Conservation (phyloP, 1,284 basidiomycete genomes). For the Anthracocystis setariae region DNA sequence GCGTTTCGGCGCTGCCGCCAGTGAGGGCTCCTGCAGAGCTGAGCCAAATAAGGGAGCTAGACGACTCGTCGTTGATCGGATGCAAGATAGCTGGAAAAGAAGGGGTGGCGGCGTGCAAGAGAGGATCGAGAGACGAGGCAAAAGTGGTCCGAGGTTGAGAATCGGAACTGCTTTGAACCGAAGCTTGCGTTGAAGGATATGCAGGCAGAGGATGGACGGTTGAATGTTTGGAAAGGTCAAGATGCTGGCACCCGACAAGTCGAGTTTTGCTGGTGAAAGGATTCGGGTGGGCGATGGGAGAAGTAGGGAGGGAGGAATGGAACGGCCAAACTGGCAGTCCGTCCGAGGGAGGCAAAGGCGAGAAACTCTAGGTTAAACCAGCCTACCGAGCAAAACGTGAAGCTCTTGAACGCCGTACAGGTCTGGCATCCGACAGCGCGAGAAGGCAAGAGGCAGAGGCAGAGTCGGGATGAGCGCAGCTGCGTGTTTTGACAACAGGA, state of each 20-base stretch:
- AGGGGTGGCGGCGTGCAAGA: too few relatives aligned
- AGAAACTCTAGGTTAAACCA: constrained; percentile 29
- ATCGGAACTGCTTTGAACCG: too few relatives aligned
- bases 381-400: constrained; percentile 1
- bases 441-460: not conserved
- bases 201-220: not conserved
- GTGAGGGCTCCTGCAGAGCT: not conserved
- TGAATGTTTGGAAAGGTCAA: not conserved
- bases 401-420: constrained; percentile 14
- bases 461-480: not conserved
- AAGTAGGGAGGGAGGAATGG: not conserved
- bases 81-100: too few relatives aligned
- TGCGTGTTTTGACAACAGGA: constrained; percentile 4
- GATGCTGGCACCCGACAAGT: constrained; percentile 2
- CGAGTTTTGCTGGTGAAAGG: not conserved
- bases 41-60: too few relatives aligned
- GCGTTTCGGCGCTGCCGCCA: constrained; percentile 1
- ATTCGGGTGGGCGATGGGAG: not conserved
- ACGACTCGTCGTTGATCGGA: not conserved
- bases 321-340: not conserved
- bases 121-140: not conserved
- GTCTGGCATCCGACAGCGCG: constrained; percentile 7
- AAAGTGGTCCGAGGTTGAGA: too few relatives aligned
- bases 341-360: not conserved
- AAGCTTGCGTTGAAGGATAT: not conserved